phyloP scores from a whole-genome alignment of 495 filamentous ascomycete genomes.

The Xylona heveae region DNA sequence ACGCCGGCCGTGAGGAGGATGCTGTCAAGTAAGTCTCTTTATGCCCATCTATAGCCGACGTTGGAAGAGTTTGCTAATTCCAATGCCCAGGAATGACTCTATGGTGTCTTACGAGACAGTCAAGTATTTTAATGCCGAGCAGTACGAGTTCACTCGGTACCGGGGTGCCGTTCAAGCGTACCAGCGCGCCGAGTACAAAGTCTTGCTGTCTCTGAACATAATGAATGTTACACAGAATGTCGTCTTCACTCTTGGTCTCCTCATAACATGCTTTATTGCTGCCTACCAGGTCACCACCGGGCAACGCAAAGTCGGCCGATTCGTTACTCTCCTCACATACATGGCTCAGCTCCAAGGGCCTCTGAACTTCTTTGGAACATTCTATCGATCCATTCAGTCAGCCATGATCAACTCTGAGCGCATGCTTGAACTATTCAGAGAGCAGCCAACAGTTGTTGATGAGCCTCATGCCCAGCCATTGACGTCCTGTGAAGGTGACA shows the following conservation, averaged over 20 bases:
- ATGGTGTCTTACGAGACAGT: constrained; percentile 97
- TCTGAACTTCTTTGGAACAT: constrained; percentile 94
- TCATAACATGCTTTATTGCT: constrained; percentile 65
- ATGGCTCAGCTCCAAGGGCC: constrained; percentile 84
- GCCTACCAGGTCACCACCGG: constrained; percentile 72
- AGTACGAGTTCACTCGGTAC: constrained; percentile 79
- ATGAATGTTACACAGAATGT: constrained; percentile 91
- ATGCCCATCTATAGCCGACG: background rate
- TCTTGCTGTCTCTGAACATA: constrained; percentile 66
- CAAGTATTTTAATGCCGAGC: constrained; percentile 96
- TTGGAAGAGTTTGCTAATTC: constrained; percentile 2
- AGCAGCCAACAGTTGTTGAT: constrained; percentile 78
- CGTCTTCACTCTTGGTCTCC: constrained; percentile 78
- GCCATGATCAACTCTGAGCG: constrained; percentile 94
- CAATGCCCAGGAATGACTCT: constrained; percentile 55
- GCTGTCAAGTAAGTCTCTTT: constrained; percentile 47
- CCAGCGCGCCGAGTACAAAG: constrained; percentile 72
- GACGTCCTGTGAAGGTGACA: constrained; percentile 49
- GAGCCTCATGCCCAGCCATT: constrained; percentile 31
- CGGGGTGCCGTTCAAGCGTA: constrained; percentile 57
- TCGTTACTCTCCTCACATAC: constrained; percentile 67
- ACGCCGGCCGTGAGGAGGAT: constrained; percentile 81
- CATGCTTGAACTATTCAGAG: constrained; percentile 86
- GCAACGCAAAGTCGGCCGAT: constrained; percentile 49
- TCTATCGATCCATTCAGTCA: constrained; percentile 89